Conservation (phyloP, 768 basidiomycete species). For the Lentinus tigrinus region DNA sequence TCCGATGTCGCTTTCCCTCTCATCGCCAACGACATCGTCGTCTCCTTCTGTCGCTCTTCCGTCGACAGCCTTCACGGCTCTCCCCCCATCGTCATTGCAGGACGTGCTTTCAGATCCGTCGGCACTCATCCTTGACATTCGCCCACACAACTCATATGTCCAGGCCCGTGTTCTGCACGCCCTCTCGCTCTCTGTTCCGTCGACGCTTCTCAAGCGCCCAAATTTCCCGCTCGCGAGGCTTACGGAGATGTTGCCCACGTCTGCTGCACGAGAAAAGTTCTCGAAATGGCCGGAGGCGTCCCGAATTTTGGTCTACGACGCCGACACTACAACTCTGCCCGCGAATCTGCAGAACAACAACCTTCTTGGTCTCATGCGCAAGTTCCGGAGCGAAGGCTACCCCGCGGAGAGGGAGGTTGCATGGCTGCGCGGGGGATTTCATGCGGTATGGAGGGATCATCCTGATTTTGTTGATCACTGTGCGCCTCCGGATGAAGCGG, state of each 20-base stretch:
- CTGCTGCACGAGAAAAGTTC: constrained; percentile 57
- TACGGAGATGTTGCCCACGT: constrained; percentile 73
- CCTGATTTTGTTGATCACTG: constrained; percentile 52
- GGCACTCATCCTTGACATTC: constrained; percentile 81
- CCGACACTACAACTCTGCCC: constrained; percentile 50
- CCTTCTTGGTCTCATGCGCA: constrained; percentile 70
- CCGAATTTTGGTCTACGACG: constrained; percentile 82
- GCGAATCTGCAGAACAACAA: constrained; percentile 63
- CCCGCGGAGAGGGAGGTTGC: constrained; percentile 53
- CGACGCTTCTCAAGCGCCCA: constrained; percentile 90
- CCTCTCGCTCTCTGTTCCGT: constrained; percentile 87
- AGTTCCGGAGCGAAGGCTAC: constrained; percentile 64
- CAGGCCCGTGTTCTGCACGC: constrained; percentile 65
- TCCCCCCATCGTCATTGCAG: constrained; percentile 30
- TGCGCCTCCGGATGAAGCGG: constrained; percentile 48
- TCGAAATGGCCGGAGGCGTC: constrained; percentile 53
- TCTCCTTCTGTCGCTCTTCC: constrained; percentile 15
- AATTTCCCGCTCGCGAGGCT: constrained; percentile 79
- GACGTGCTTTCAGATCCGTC: constrained; percentile 33
- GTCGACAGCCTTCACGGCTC: constrained; percentile 23
- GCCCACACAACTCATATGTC: constrained; percentile 74
- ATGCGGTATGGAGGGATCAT: constrained; percentile 58
- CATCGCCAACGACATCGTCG: constrained; percentile 20
- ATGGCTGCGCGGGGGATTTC: constrained; percentile 85
- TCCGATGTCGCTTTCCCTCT: constrained; percentile 6